phyloP scores from a whole-genome alignment of 495 filamentous ascomycete species.

The Friedmanniomyces simplex region DNA sequence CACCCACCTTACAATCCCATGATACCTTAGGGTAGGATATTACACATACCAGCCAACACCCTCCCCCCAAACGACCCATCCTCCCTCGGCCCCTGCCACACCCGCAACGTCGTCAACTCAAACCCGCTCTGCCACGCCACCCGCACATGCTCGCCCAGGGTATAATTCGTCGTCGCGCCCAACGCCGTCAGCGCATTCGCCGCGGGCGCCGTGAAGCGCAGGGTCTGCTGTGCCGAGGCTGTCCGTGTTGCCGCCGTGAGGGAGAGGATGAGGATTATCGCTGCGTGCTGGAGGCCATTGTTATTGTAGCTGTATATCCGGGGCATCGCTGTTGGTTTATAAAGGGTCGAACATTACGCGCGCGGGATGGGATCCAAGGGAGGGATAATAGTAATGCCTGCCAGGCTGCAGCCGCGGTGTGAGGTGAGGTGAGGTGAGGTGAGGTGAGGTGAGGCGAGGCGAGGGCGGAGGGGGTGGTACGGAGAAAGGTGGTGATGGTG shows the following conservation, averaged over 20 bases:
- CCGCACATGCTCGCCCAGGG: not conserved
- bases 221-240: not conserved
- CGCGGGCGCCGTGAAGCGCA: not conserved
- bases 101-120: not conserved
- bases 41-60: constrained; percentile 6
- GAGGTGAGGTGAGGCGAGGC: too few relatives aligned
- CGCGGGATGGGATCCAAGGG: too few relatives aligned
- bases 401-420: too few relatives aligned
- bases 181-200: constrained; percentile 1
- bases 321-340: not conserved
- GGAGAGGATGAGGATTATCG: not conserved
- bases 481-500: too few relatives aligned
- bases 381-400: too few relatives aligned
- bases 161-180: not conserved
- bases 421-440: too few relatives aligned
- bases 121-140: not conserved
- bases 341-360: not conserved
- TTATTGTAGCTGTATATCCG: not conserved
- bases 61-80: not conserved
- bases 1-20: too few relatives aligned
- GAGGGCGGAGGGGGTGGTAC: too few relatives aligned
- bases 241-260: not conserved
- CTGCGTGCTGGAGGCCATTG: not conserved
- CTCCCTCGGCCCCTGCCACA: constrained; percentile 1
- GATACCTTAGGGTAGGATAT: too few relatives aligned